Conservation (phyloP, 139 green algal genomes). For the Pseudopediastrum boryanum region DNA sequence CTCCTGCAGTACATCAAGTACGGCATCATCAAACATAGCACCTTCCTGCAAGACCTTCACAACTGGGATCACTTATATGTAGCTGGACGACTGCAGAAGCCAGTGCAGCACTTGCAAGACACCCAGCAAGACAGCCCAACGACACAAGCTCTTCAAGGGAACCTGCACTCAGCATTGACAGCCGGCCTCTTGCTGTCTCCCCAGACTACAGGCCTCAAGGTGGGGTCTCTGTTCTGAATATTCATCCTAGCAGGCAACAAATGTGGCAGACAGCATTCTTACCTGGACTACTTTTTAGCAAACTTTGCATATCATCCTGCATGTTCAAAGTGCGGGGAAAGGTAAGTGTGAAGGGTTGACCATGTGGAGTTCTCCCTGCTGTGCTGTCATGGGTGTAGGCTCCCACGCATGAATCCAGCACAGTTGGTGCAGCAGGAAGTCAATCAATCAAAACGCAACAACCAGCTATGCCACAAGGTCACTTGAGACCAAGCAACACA, state of each 20-base stretch:
- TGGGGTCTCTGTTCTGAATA: slow-evolving; percentile 19
- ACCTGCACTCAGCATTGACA: slow-evolving; percentile 66
- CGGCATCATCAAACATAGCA: slow-evolving; percentile 66
- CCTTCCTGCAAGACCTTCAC: slow-evolving; percentile 68
- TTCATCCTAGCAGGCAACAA: background rate
- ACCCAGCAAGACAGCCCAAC: background rate
- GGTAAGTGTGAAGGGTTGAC: no score
- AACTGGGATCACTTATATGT: slow-evolving; percentile 81
- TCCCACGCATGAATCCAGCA: no score
- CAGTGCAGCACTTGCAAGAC: slow-evolving; percentile 56
- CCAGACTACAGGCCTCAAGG: slow-evolving; percentile 55
- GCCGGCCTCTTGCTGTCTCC: slow-evolving; percentile 80
- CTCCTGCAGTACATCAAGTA: slow-evolving; percentile 83
- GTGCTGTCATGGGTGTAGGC: no score
- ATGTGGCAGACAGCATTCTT: background rate
- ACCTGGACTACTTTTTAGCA: background rate
- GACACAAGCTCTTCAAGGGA: slow-evolving; percentile 44
- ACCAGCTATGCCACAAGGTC: no score
- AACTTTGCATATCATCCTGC: no score
- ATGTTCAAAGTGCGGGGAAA: no score
- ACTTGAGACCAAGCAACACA: no score
- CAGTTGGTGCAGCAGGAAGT: no score
- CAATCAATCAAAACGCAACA: no score
- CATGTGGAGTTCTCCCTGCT: no score
- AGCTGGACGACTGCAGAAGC: slow-evolving; percentile 86